Conservation (phyloP, 2,329 filamentous ascomycete species). For the Emericellopsis atlantica region DNA sequence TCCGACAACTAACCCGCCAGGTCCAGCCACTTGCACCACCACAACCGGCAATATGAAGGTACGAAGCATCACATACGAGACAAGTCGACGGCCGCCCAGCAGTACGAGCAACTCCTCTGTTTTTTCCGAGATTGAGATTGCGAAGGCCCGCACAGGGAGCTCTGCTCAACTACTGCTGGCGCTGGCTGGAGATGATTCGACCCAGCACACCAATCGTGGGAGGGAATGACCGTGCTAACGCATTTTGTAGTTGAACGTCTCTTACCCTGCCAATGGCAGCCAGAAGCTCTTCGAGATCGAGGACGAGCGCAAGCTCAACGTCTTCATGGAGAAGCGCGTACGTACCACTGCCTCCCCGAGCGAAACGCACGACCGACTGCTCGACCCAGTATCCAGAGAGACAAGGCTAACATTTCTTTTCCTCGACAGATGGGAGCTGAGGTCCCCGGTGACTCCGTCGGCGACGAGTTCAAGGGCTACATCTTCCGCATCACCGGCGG, state of each 20-base stretch:
- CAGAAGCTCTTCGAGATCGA: constrained; percentile 99
- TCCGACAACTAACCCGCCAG: constrained; percentile 12
- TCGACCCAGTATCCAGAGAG: not conserved
- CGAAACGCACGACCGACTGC: constrained; percentile 18
- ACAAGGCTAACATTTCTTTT: constrained; percentile 17
- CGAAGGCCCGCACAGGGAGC: no score
- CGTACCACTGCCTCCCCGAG: constrained; percentile 21
- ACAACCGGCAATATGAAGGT: constrained; percentile 36
- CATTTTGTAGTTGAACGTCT: constrained; percentile 44
- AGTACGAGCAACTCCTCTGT: not conserved
- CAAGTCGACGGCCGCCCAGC: not conserved
- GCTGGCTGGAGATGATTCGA: no score
- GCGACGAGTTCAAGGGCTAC: constrained; percentile 99
- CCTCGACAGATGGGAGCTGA: constrained; percentile 66
- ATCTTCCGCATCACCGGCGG: constrained; percentile 98
- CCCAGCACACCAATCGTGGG: no score
- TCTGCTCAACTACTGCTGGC: no score
- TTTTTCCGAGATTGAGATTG: not conserved
- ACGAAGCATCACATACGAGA: constrained; percentile 8
- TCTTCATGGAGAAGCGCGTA: constrained; percentile 98
- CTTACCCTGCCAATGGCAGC: constrained; percentile 97
- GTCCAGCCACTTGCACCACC: constrained; percentile 32
- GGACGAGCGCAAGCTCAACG: constrained; percentile 97
- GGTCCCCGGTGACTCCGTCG: constrained; percentile 86
- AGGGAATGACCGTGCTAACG: constrained; percentile 15